phyloP scores from a whole-genome alignment of 495 filamentous ascomycete genomes.

The Penicillium tannophilum region DNA sequence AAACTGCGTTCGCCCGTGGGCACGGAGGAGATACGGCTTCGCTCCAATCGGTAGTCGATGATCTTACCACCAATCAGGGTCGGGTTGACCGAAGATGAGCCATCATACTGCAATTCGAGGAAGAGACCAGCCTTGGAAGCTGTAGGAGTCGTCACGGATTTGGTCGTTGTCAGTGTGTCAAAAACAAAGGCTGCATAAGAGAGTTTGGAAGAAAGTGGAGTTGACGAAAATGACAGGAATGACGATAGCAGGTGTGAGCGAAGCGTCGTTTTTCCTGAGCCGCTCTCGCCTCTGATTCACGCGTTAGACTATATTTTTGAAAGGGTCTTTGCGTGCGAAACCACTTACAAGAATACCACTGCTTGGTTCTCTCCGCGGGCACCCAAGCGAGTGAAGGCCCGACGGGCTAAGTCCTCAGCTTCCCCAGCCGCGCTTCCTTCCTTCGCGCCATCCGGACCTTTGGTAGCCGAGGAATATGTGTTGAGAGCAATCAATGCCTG shows the following conservation, averaged over 20 bases:
- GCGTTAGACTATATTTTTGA: neutral
- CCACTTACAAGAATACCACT: conserved; percentile 84
- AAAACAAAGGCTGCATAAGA: conserved; percentile 94
- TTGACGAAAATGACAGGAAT: conserved; percentile 83
- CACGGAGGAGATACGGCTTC: conserved; percentile 85
- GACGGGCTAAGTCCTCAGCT: conserved; percentile 83
- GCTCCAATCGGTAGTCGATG: conserved; percentile 87
- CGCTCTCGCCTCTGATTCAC: conserved; percentile 78
- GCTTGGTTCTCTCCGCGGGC: conserved; percentile 91
- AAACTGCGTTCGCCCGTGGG: conserved; percentile 96
- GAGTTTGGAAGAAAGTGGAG: conserved; percentile 87
- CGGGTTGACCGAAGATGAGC: conserved; percentile 74
- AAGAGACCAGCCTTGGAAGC: conserved; percentile 95
- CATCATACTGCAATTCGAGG: conserved; percentile 95
- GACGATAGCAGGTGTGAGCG: conserved; percentile 84
- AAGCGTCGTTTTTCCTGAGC: conserved; percentile 92
- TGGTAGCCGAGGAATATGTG: conserved; percentile 85
- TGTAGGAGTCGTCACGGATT: conserved; percentile 90
- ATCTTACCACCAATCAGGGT: conserved; percentile 91
- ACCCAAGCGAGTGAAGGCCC: conserved; percentile 83
- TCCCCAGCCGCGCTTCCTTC: conserved; percentile 85
- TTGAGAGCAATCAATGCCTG: conserved; percentile 90
- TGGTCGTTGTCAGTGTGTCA: conserved; percentile 96
- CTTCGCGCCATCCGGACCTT: conserved; percentile 84
- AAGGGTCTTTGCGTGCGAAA: neutral